These are phyloP conservation scores for Fraxinus albicans DNA, from an alignment of 305 asterid genomes.

Conservation along the genomic window DNA sequence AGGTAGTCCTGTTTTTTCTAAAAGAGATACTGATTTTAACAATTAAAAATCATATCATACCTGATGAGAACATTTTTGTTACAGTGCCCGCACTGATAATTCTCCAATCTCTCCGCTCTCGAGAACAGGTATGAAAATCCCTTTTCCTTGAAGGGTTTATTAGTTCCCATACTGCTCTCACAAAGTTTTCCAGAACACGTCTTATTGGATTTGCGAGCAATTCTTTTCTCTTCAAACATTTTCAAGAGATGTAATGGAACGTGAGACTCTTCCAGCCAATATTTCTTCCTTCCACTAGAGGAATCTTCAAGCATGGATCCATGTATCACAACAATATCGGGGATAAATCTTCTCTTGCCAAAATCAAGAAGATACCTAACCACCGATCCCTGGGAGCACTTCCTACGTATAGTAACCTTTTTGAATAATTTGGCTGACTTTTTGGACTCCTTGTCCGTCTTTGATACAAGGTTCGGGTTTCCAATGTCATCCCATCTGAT, in stretches of 20 bases:
- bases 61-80: constrained; percentile 67
- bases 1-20: constrained; percentile 8
- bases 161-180: constrained; percentile 31
- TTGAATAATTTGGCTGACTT: constrained; percentile 71
- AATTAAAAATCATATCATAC: constrained; percentile 37
- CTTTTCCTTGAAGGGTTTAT: constrained; percentile 45
- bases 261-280: constrained; percentile 82
- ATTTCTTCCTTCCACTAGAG: constrained; percentile 61
- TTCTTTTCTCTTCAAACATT: constrained; percentile 73
- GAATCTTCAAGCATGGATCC: constrained; percentile 69
- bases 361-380: constrained; percentile 88
- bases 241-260: constrained; percentile 86
- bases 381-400: constrained; percentile 58
- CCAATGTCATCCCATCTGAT: constrained; percentile 83
- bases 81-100: constrained; percentile 71
- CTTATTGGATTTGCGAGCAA: constrained; percentile 69
- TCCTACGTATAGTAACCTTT: constrained; percentile 73
- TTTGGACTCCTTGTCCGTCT: constrained; percentile 57
- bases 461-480: constrained; percentile 40
- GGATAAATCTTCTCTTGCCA: constrained; percentile 89
- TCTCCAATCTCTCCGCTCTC: constrained; percentile 63
- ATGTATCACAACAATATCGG: constrained; percentile 68
- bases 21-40: constrained; percentile 1
- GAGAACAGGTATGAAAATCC: constrained; percentile 79
- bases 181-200: constrained; percentile 39